A percentile compares a stretch with the other conserved stretches of the same genome.
phyloP scores from a whole-genome alignment of 1,284 basidiomycete genomes.

The Cryptococcus sp. region DNA sequence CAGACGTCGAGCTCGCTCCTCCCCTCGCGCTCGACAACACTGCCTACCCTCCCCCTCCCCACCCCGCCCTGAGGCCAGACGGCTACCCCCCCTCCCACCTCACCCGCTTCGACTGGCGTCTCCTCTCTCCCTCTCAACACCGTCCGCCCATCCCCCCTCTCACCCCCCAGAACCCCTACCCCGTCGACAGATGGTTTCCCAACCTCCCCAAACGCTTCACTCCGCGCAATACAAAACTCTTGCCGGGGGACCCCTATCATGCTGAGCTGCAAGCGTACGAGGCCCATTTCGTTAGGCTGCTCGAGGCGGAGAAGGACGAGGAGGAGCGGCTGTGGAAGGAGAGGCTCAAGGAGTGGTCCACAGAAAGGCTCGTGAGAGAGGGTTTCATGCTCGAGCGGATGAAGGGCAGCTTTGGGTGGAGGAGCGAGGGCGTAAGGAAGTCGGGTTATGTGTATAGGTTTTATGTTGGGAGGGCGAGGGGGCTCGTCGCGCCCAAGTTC shows the following conservation, averaged over 20 bases:
- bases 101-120: slow-evolving; percentile 42
- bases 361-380: slow-evolving; percentile 53
- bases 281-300: slow-evolving; percentile 56
- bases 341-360: slow-evolving; percentile 64
- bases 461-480: background rate
- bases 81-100: slow-evolving; percentile 24
- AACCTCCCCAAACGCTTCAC: background rate
- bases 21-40: too few relatives aligned
- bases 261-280: slow-evolving; percentile 47
- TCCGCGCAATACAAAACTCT: background rate
- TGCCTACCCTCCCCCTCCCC: background rate
- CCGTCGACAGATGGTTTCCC: background rate
- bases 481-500: background rate
- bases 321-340: slow-evolving; percentile 57
- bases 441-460: background rate
- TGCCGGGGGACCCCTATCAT: background rate
- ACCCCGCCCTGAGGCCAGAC: slow-evolving; percentile 17
- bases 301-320: slow-evolving; percentile 63
- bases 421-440: background rate
- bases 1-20: too few relatives aligned
- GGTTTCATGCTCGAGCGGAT: background rate
- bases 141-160: background rate
- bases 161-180: background rate
- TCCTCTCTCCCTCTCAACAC: slow-evolving; percentile 1
- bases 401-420: background rate